Base-by-base conservation (phyloP, 208 protist species). In the Trypanosoma melophagium region DNA sequence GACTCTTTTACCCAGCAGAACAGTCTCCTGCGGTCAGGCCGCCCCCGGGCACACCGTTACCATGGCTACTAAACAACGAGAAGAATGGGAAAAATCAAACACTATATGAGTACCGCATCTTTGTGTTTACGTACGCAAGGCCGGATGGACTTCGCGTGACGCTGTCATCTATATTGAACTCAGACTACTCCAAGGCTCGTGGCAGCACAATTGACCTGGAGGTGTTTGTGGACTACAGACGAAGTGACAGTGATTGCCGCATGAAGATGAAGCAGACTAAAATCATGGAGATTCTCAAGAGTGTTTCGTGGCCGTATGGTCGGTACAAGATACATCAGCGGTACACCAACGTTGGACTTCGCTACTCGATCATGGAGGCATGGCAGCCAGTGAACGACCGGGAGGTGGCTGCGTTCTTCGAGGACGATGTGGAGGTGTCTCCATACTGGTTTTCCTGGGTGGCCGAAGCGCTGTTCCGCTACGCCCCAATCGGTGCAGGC, bases 401-500 rank as follows among this genome's bases (percentile, higher is more conserved):
- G 25, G 82, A 93, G 74, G 35, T 90, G 10, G 80, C 59, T 17
- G 47, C 83, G 28, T 83, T 88, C 53, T 61, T 96, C n/a, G 81
- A 89, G 16, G 72, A 83, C 7, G 66, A 78, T 40, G 61, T 68
- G 0, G 58, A 38, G 12, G 61, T 92, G 22, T 85, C 82, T 0
- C 67, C 56, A 22, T 49, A 77, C 24, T 96, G 87, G 87, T 84
- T 82, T 52, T 57, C 56, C 19, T 92, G 83, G 86, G 35, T 75
- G 19, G 5, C 68, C 25, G 40, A 66, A 9, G 82, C 76, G 13
- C 19, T 94, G 1, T 9, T 13, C 3, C 31, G 49, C 13, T 89
- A 92, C 60, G 54, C 41, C 17, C 56, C 51, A n/a, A 47, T 66
- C 17, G 40, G 41, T 5, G 16, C 10, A 14, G 12, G 22, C 0